Conservation (phyloP, 2,329 filamentous ascomycete species). For the Balansia obtecta region DNA sequence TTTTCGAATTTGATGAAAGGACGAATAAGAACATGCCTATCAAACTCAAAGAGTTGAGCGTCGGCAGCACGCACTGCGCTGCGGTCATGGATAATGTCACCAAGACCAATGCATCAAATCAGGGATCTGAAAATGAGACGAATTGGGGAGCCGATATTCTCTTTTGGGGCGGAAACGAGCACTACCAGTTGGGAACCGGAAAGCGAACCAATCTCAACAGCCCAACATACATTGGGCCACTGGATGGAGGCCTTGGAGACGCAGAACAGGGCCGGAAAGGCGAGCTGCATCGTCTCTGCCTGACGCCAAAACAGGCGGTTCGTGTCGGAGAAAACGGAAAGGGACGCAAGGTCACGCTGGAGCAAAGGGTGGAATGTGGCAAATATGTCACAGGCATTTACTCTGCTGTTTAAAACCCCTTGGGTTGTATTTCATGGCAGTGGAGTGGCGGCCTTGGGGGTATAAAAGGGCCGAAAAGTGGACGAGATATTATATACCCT, state of each 20-base stretch:
- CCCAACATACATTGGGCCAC: conserved; percentile 66
- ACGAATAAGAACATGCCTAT: conserved; percentile 61
- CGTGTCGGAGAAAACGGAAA: conserved; percentile 44
- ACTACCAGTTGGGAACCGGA: conserved; percentile 85
- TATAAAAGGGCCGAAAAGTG: too few relatives aligned
- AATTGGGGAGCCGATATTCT: conserved; percentile 84
- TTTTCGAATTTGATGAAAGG: conserved; percentile 78
- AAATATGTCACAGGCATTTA: conserved; percentile 73
- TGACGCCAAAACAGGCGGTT: conserved; percentile 65
- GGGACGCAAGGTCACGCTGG: conserved; percentile 60
- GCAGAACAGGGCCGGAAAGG: conserved; percentile 43
- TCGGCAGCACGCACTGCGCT: conserved; percentile 69
- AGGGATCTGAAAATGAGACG: conserved; percentile 51
- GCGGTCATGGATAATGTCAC: conserved; percentile 77
- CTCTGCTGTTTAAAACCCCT: conserved; percentile 32
- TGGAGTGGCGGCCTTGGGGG: too few relatives aligned
- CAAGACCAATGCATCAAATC: conserved; percentile 41
- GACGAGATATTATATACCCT: too few relatives aligned
- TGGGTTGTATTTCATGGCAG: too few relatives aligned
- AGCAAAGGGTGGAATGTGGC: conserved; percentile 84
- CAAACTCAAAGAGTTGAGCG: conserved; percentile 56
- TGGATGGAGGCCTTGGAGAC: conserved; percentile 51
- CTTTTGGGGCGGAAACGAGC: conserved; percentile 92
- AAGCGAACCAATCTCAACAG: conserved; percentile 68
- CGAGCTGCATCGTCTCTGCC: conserved; percentile 63